Conservation (phyloP, 1,139 yeast genomes). For the Geotrichum fermentans region DNA sequence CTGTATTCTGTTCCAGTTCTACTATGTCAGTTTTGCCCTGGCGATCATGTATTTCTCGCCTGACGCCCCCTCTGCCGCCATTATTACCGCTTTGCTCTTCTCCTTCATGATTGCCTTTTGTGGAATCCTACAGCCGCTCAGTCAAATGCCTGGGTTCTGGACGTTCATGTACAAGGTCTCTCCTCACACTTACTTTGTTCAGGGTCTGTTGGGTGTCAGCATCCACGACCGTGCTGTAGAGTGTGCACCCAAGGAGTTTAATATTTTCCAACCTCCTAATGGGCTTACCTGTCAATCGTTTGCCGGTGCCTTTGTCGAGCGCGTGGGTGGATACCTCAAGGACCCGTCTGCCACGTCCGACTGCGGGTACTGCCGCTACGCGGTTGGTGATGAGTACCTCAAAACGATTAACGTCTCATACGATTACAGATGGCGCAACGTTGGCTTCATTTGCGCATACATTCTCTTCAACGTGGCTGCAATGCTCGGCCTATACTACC, state of each 20-base stretch:
- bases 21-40: slow-evolving; percentile 52
- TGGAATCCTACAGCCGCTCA: slow-evolving; percentile 58
- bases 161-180: slow-evolving; percentile 62
- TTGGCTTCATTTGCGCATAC: slow-evolving; percentile 50
- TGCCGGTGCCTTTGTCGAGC: slow-evolving; percentile 37
- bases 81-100: slow-evolving; percentile 49
- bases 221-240: slow-evolving; percentile 51
- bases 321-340: slow-evolving; percentile 48
- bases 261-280: slow-evolving; percentile 52
- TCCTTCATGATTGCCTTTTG: slow-evolving; percentile 52
- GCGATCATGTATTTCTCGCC: slow-evolving; percentile 55
- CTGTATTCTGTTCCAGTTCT: slow-evolving; percentile 52
- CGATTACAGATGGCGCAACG: slow-evolving; percentile 51
- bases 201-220: slow-evolving; percentile 47
- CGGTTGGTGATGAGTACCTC: slow-evolving; percentile 52
- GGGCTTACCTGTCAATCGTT: slow-evolving; percentile 56
- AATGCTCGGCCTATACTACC: slow-evolving; percentile 42
- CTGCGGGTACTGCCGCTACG: slow-evolving; percentile 56
- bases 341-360: slow-evolving; percentile 48
- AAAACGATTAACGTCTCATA: slow-evolving; percentile 43
- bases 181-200: slow-evolving; percentile 62
- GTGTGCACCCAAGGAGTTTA: slow-evolving; percentile 49
- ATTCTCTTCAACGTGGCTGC: slow-evolving; percentile 45
- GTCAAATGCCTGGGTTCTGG: slow-evolving; percentile 58
- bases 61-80: slow-evolving; percentile 58